These are phyloP conservation scores for Neckera pumila DNA, from an alignment of 225 moss, liverwort and hornwort genomes.

Conservation along the genomic window DNA sequence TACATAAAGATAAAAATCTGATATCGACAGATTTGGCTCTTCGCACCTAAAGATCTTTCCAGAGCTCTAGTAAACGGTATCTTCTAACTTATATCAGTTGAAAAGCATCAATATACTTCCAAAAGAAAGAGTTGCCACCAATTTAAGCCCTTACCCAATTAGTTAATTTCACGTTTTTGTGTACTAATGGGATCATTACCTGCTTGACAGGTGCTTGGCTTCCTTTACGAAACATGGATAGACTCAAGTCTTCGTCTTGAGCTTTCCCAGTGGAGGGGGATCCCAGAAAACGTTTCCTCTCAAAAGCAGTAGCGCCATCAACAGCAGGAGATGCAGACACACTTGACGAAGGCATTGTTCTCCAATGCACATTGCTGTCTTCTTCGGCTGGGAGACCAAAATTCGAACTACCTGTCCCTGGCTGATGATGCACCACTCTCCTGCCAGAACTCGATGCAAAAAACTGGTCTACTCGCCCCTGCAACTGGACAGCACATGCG, in stretches of 20 bases:
- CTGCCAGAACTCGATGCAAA: slow-evolving; percentile 28
- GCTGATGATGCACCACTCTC: slow-evolving; percentile 7
- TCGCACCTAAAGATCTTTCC: neutral
- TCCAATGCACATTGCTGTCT: slow-evolving; percentile 38
- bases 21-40: neutral
- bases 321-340: slow-evolving; percentile 7
- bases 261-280: slow-evolving; percentile 21
- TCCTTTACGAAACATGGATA: slow-evolving; percentile 22
- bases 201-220: slow-evolving; percentile 9
- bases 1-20: neutral
- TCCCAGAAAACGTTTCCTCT: slow-evolving; percentile 11
- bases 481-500: slow-evolving; percentile 13
- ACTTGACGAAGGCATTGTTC: slow-evolving; percentile 23
- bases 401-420: slow-evolving; percentile 16
- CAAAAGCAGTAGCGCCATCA: slow-evolving; percentile 10
- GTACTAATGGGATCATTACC: neutral
- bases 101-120: neutral
- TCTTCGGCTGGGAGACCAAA: slow-evolving; percentile 11
- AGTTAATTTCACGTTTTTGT: neutral
- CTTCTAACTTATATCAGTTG: neutral
- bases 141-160: neutral
- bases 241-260: slow-evolving; percentile 32
- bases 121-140: neutral
- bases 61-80: neutral
- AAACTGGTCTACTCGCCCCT: slow-evolving; percentile 45